Evolutionary conservation across 441 rosid species (phyloP).

Genomic region (Arabidopsis hybrid): DNA sequence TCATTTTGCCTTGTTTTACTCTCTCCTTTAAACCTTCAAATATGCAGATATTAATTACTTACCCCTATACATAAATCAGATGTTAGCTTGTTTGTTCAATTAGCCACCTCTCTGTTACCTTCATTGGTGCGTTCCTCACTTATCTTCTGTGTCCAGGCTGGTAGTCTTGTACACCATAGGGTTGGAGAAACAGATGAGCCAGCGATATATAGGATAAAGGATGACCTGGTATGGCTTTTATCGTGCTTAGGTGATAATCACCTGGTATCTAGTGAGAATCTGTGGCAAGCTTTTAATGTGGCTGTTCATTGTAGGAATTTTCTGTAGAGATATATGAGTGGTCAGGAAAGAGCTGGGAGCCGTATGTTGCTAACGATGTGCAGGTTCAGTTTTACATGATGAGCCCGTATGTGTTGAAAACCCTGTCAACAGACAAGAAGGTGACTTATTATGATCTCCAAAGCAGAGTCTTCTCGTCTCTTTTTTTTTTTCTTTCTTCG

Average conservation of each 20-base stretch:
- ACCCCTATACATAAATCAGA: conserved; percentile 3
- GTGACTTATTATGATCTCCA: conserved; percentile 43
- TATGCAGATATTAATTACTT: not conserved
- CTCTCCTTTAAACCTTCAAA: not conserved
- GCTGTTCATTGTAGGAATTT: conserved; percentile 50
- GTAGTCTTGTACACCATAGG: conserved; percentile 59
- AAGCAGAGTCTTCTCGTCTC: not conserved
- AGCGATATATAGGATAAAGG: conserved; percentile 71
- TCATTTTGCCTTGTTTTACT: conserved; percentile 26
- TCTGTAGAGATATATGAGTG: conserved; percentile 77
- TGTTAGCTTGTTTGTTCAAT: conserved; percentile 24
- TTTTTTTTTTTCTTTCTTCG: not conserved
- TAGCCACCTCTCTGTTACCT: not conserved
- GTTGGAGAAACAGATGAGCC: conserved; percentile 72
- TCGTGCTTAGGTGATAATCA: not conserved
- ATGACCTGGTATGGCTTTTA: conserved; percentile 59
- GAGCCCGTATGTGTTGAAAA: conserved; percentile 89
- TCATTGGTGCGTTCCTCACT: conserved; percentile 20
- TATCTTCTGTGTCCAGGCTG: conserved; percentile 52
- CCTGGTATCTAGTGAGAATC: conserved; percentile 17
- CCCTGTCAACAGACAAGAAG: conserved; percentile 69
- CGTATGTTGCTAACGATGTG: conserved; percentile 83
- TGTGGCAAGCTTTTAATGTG: conserved; percentile 24
- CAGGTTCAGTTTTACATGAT: conserved; percentile 94
- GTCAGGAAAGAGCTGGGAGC: conserved; percentile 91